These are phyloP conservation scores for Tilletiaria anomala DNA, from an alignment of 1,284 basidiomycete genomes.

Conservation along the genomic window DNA sequence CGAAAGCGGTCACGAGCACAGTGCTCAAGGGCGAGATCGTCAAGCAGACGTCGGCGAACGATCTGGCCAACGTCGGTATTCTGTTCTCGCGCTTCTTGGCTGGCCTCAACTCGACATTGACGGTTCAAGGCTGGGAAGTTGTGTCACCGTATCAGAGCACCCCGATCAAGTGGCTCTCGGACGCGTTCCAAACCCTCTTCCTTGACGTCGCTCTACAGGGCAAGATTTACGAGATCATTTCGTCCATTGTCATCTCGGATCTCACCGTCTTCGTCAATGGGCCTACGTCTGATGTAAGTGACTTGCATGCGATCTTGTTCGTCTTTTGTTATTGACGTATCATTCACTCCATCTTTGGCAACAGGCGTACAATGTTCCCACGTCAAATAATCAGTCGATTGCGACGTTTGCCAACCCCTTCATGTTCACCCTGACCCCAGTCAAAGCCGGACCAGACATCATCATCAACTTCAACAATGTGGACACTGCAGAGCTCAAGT, in stretches of 20 bases:
- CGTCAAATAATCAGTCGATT: constrained; percentile 45
- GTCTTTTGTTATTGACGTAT: too few relatives aligned
- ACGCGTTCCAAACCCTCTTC: constrained; percentile 55
- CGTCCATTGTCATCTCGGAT: constrained; percentile 53
- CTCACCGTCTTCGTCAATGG: constrained; percentile 48
- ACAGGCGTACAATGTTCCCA: constrained; percentile 17
- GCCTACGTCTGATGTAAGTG: constrained; percentile 34
- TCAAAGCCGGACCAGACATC: constrained; percentile 50
- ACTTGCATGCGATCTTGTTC: too few relatives aligned
- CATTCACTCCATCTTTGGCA: too few relatives aligned
- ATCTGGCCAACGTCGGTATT: constrained; percentile 49
- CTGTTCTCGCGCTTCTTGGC: constrained; percentile 57
- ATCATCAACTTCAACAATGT: constrained; percentile 46
- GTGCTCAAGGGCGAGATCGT: constrained; percentile 53
- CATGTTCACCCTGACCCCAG: constrained; percentile 56
- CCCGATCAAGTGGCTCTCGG: constrained; percentile 56
- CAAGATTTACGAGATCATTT: constrained; percentile 53
- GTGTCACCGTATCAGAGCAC: constrained; percentile 40
- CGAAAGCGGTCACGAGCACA: constrained; percentile 46
- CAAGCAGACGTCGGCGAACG: constrained; percentile 44
- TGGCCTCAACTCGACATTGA: constrained; percentile 53
- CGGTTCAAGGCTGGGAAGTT: constrained; percentile 52
- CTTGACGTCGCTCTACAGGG: constrained; percentile 55
- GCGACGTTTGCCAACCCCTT: constrained; percentile 63
- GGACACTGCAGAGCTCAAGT: constrained; percentile 51